Conservation (phyloP, 441 rosid genomes). For the Raphanus hybrid region DNA sequence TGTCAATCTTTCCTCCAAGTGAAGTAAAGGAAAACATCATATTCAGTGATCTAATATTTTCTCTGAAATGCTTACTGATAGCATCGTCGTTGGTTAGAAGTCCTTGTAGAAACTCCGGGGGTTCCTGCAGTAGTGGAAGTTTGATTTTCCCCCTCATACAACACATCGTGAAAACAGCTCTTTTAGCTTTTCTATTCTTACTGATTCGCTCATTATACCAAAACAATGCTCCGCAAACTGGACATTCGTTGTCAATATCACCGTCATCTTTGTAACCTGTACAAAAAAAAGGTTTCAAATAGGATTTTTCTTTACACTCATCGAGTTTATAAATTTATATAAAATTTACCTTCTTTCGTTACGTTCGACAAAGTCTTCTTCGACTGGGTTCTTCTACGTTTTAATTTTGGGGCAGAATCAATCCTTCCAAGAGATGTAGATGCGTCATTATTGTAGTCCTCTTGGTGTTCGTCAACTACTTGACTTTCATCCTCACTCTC, state of each 20-base stretch:
- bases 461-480: background rate
- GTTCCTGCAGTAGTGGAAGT: background rate
- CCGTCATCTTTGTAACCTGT: background rate
- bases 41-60: background rate
- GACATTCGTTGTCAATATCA: background rate
- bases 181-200: background rate
- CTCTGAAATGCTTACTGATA: background rate
- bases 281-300: no score
- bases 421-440: background rate
- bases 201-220: background rate
- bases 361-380: no score
- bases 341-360: no score
- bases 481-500: background rate
- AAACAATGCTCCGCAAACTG: background rate
- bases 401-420: background rate
- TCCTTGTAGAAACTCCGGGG: background rate
- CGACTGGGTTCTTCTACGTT: background rate
- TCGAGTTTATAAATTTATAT: no score
- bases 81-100: background rate
- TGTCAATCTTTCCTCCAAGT: background rate
- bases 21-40: background rate
- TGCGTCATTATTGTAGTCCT: background rate
- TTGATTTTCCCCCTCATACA: background rate
- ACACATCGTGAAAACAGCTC: background rate
- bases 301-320: no score